Base-by-base conservation (phyloP, 345 rosid genomes). In the Hypericum androsaemum region DNA sequence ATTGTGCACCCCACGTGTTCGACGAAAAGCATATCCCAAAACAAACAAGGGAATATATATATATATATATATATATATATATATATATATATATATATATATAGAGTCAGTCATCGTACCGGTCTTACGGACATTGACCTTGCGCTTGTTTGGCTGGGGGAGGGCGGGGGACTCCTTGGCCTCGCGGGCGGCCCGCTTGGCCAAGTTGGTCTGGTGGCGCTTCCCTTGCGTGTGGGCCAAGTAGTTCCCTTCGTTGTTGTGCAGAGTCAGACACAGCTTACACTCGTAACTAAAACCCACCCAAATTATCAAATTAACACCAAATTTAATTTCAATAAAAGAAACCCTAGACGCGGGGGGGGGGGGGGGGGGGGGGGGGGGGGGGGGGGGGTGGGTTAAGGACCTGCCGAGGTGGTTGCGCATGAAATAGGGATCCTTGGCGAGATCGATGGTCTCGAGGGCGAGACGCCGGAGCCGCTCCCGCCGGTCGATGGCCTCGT, bases 181-280 rank as follows among this genome's bases (percentile, higher is more conserved):
- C 79, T 92, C 98, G 2, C 98, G 88, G 5, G 97, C 90, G 44
- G 97, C 98, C 73, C 98, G 61, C 83, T 88, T 88, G 10, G 95
- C 95, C 75, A 92, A 78, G 59, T 92, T 92, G 50, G 98, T 92
- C 67, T 94, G 96, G 60, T 86, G 98, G 47, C 98, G 82, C 74
- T 92, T 88, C 72, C 95, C 98, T 53, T 88, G 96, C 13, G 96
- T 88, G 64, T 92, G 94, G 1, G 96, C 98, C 86, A 88, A 71
- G 70, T 88, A 92, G 72, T 90, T 90, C n/a, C 99, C 99, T 78
- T 94, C 99, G 55, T 94, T 94, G 83, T 94, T 94, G 76, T 86
- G 99, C 41, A 94, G 71, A 37, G 99, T 94, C 73, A 94, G 65
- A 66, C 95, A 88, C 59, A 94, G 81, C 80, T 92, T 92, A 72